phyloP scores from a whole-genome alignment of 2,329 filamentous ascomycete genomes.

The Endothia cerciana region DNA sequence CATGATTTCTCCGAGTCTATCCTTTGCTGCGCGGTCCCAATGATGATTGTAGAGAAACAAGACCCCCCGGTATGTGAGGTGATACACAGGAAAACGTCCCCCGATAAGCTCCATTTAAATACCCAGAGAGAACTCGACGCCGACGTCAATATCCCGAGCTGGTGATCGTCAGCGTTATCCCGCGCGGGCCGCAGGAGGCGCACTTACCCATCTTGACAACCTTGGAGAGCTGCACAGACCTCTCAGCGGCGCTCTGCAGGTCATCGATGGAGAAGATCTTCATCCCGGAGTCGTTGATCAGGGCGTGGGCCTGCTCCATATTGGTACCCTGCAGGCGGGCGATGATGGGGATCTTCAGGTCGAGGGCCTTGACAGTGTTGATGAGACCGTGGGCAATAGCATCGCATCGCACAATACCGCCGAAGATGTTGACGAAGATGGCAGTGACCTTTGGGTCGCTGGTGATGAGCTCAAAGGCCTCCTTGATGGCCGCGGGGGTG shows the following conservation, averaged over 20 bases:
- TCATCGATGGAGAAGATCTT: constrained; percentile 99
- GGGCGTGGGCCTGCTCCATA: constrained; percentile 90
- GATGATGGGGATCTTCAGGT: constrained; percentile 95
- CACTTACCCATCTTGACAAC: constrained; percentile 94
- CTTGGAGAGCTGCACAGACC: constrained; percentile 98
- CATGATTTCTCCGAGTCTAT: constrained; percentile 11
- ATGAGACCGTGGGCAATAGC: constrained; percentile 96
- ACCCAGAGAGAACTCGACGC: constrained; percentile 91
- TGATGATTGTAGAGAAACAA: constrained; percentile 26
- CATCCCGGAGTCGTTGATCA: constrained; percentile 94
- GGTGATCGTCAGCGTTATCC: constrained; percentile 22
- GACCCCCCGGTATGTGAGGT: constrained; percentile 17
- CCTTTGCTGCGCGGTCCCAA: constrained; percentile 14
- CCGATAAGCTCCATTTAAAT: constrained; percentile 64
- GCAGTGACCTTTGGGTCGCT: constrained; percentile 97
- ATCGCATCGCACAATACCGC: constrained; percentile 97
- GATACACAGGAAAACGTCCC: constrained; percentile 11
- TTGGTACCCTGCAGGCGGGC: constrained; percentile 98
- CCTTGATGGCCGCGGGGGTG: constrained; percentile 93
- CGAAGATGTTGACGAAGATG: constrained; percentile 99
- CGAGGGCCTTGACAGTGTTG: constrained; percentile 90
- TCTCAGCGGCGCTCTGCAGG: constrained; percentile 95
- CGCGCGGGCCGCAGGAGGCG: constrained; percentile 17
- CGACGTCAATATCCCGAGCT: constrained; percentile 96
- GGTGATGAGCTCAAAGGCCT: constrained; percentile 98